phyloP scores from a whole-genome alignment of 768 basidiomycete genomes.

The Boletus rubroflammeus region DNA sequence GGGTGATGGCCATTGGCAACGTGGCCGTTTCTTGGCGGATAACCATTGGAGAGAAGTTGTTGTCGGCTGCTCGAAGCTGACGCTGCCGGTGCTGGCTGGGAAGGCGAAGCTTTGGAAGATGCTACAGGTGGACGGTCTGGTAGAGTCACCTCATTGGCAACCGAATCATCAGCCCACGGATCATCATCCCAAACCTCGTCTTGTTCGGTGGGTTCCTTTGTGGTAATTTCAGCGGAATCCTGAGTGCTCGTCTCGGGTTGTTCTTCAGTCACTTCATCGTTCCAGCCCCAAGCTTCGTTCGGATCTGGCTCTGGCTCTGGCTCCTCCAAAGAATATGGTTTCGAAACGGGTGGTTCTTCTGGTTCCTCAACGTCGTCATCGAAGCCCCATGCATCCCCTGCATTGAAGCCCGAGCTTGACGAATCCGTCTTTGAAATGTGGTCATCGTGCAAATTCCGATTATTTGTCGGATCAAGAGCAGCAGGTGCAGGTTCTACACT shows the following conservation, averaged over 20 bases:
- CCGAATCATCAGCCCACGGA: constrained; percentile 57
- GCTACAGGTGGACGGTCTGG: constrained; percentile 27
- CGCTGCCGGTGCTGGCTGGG: constrained; percentile 35
- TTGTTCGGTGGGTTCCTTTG: constrained; percentile 35
- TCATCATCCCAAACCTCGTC: constrained; percentile 63
- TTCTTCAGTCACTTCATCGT: constrained; percentile 40
- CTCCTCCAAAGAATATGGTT: constrained; percentile 17
- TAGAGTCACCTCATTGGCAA: constrained; percentile 26
- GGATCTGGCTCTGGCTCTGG: constrained; percentile 40
- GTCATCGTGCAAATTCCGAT: constrained; percentile 47
- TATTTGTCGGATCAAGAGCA: constrained; percentile 29
- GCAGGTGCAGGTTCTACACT: neutral
- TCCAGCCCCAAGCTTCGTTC: constrained; percentile 75
- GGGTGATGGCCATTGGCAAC: constrained; percentile 12
- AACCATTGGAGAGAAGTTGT: constrained; percentile 34
- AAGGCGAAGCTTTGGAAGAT: constrained; percentile 23
- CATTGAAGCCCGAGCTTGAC: constrained; percentile 21
- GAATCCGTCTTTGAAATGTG: constrained; percentile 25
- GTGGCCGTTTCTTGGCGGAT: constrained; percentile 23
- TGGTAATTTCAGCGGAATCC: constrained; percentile 6
- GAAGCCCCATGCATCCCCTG: constrained; percentile 49
- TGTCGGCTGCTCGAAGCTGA: constrained; percentile 56
- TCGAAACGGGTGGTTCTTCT: constrained; percentile 17
- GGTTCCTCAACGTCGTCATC: constrained; percentile 41
- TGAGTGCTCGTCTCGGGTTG: constrained; percentile 25